Percentiles rank a stretch among this genome's conserved stretches.
Conservation (phyloP, 2,329 filamentous ascomycete species). For the Aspergillus fructus region DNA sequence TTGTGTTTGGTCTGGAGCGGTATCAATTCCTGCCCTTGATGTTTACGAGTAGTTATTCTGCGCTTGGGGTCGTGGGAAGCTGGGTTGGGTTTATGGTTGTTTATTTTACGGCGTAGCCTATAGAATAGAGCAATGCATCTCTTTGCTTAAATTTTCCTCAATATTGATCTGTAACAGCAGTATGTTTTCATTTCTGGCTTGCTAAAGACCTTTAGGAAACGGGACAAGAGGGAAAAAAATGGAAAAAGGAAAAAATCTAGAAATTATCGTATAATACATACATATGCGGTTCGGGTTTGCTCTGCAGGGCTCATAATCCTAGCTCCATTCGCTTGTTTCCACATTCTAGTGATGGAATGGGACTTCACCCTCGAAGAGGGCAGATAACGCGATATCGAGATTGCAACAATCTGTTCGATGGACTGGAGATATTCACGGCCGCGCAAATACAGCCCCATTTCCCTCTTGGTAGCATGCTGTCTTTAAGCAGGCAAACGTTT, state of each 20-base stretch:
- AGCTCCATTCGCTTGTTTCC: not conserved
- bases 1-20: conserved; percentile 71
- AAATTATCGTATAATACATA: conserved; percentile 10
- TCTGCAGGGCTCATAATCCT: not conserved
- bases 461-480: not conserved
- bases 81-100: conserved; percentile 94
- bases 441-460: not conserved
- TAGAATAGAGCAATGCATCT: not conserved
- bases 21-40: conserved; percentile 93
- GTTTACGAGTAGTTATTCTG: conserved; percentile 94
- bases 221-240: conserved; percentile 1
- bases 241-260: conserved; percentile 7
- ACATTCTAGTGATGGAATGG: not conserved
- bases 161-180: not conserved
- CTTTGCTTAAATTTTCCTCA: not conserved
- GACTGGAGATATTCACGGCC: not conserved
- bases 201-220: too few species aligned
- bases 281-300: not conserved
- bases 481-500: not conserved
- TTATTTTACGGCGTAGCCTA: conserved; percentile 63
- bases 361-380: not conserved
- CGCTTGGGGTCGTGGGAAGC: conserved; percentile 90
- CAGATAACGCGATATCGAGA: not conserved
- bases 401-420: not conserved
- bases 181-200: not conserved